Evolutionary conservation across 768 basidiomycete species (phyloP).

Genomic region (Termitomyces sp.): DNA sequence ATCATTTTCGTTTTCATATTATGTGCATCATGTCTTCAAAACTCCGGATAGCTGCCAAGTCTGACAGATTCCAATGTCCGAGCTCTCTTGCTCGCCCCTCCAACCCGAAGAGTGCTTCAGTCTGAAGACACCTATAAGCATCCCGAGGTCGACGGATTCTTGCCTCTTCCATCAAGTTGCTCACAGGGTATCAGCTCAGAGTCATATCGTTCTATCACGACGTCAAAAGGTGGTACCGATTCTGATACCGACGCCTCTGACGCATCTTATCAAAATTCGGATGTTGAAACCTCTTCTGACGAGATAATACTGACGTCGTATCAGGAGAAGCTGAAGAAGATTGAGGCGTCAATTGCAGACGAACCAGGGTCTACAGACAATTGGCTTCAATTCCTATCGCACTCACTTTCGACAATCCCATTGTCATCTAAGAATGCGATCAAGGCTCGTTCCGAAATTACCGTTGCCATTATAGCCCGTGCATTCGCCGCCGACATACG

Average conservation of each 20-base stretch:
- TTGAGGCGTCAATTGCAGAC: slow-evolving; percentile 48
- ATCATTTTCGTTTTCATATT: not conserved
- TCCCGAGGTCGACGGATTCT: slow-evolving; percentile 62
- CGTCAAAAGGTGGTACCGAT: slow-evolving; percentile 18
- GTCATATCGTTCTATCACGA: slow-evolving; percentile 47
- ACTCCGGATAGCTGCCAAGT: slow-evolving; percentile 32
- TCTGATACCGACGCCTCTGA: slow-evolving; percentile 18
- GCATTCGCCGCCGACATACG: slow-evolving; percentile 52
- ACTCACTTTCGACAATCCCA: slow-evolving; percentile 59
- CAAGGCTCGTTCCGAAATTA: slow-evolving; percentile 64
- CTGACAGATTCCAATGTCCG: slow-evolving; percentile 55
- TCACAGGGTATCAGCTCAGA: slow-evolving; percentile 23
- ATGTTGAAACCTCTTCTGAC: slow-evolving; percentile 29
- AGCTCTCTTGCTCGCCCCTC: slow-evolving; percentile 46
- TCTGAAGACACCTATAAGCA: slow-evolving; percentile 38
- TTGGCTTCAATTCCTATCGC: slow-evolving; percentile 63
- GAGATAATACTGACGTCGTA: slow-evolving; percentile 42
- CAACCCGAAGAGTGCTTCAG: slow-evolving; percentile 41
- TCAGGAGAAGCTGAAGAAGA: slow-evolving; percentile 49
- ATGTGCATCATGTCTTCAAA: not conserved
- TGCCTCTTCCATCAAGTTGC: slow-evolving; percentile 47
- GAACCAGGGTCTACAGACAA: slow-evolving; percentile 47
- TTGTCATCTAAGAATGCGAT: slow-evolving; percentile 60
- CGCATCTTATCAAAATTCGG: slow-evolving; percentile 11
- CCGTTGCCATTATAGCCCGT: slow-evolving; percentile 59